These are phyloP conservation scores for Phytophthora cryptogea DNA, from an alignment of 352 stramenopile species.

Conservation along the genomic window DNA sequence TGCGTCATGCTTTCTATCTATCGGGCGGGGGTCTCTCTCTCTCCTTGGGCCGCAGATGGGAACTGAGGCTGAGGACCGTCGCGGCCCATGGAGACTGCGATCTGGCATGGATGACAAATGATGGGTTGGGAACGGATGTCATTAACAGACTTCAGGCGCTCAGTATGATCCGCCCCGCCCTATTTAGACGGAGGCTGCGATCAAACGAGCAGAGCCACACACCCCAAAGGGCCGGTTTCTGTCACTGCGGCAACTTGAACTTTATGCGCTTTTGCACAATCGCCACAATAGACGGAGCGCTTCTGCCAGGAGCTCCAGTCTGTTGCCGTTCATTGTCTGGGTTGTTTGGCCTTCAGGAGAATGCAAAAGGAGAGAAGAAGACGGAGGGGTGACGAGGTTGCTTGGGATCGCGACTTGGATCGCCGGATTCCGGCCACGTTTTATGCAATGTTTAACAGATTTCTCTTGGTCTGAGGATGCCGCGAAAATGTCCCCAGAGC, in stretches of 20 bases:
- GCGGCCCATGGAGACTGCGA: not conserved
- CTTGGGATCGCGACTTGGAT: constrained; percentile 7
- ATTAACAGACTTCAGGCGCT: not conserved
- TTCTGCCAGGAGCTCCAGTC: not conserved
- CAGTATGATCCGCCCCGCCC: constrained; percentile 6
- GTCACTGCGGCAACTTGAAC: constrained; percentile 25
- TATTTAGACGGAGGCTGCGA: constrained; percentile 21
- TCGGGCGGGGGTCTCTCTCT: not conserved
- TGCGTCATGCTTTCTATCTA: constrained; percentile 54
- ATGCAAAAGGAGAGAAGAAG: not conserved
- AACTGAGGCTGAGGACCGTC: constrained; percentile 35
- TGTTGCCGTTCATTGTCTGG: not conserved
- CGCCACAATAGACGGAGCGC: constrained; percentile 29
- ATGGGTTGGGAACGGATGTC: constrained; percentile 14
- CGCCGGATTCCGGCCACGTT: constrained; percentile 12
- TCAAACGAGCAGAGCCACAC: constrained; percentile 30
- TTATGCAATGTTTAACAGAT: constrained; percentile 34
- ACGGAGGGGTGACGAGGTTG: not conserved
- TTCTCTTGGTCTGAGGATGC: constrained; percentile 17
- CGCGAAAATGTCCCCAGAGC: constrained; percentile 14
- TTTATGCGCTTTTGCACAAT: constrained; percentile 26
- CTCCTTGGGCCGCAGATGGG: constrained; percentile 25
- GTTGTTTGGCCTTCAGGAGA: no score
- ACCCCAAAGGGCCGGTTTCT: constrained; percentile 18
- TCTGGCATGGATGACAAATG: constrained; percentile 21